Evolutionary conservation across 1,139 yeast species (phyloP), one percentile per base, ranked within the genome.

Genomic region (Pichia sp.): DNA sequence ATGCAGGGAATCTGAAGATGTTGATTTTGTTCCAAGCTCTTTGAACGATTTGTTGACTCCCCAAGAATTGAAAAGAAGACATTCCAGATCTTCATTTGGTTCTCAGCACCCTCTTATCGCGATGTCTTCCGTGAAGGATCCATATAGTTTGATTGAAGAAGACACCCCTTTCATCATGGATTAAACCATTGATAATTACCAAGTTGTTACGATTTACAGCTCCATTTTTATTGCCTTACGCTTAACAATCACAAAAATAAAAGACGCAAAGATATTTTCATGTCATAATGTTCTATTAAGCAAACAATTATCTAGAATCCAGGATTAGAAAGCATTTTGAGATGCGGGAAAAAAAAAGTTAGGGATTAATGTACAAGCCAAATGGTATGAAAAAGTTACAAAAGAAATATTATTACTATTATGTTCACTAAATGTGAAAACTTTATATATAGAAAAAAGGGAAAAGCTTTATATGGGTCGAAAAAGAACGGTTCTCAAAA

Each of bases 11-110:
- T 45, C 58, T 15, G 63, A 64, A 49, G 67, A 62, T 42, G 90
- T 87, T 60, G 95, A 87, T 64, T 85, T 81, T 63, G 88, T 89
- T 2, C 96, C 96, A 2, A 83, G 85, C 1, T 79, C 90, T 29
- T 72, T 89, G 46, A 79, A 84, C 19, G 95, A 87, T 62, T 72
- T 87, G 53, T 72, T 89, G 49, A 88, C 96, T 0, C 95, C 95
- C 0, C 89, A 84, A 62, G 95, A 89, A 66, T 71, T 85, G 32
- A 72, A 72, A 58, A 73, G 95, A 57, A 75, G 95, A 50, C 85
- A 80, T 58, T 83, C 90, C 6, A 72, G 87, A 52, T 61, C 64
- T n/a, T 55, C 62, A 16, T 57, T 51, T 51, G 54, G 60, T 29
- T 36, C 58, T 47, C 60, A 42, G 8, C 32, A 38, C 44, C 15